Evolutionary conservation across 306 rosid genomes (phyloP).

Genomic region (Luffa acutangula): DNA sequence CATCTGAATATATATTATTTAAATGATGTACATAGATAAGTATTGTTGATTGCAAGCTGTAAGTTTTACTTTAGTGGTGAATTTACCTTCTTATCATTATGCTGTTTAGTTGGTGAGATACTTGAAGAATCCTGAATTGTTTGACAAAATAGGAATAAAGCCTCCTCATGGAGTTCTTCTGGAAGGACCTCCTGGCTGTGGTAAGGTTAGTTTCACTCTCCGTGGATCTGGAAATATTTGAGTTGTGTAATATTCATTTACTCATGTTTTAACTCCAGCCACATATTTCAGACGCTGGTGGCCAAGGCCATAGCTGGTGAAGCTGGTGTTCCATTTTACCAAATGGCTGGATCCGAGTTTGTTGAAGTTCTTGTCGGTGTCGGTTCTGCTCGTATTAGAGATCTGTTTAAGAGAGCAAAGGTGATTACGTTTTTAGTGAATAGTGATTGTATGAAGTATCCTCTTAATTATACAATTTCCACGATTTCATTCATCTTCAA

Average conservation of each 20-base stretch:
- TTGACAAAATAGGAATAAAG: slow-evolving; percentile 94
- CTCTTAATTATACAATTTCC: not conserved
- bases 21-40: not conserved
- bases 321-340: slow-evolving; percentile 99
- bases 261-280: slow-evolving; percentile 8
- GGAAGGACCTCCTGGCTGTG: slow-evolving; percentile 99
- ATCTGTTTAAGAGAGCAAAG: slow-evolving; percentile 96
- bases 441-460: not conserved
- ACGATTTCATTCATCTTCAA: not conserved
- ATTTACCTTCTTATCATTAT: slow-evolving; percentile 12
- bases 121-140: slow-evolving; percentile 90
- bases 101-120: slow-evolving; percentile 81
- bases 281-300: slow-evolving; percentile 75
- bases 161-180: slow-evolving; percentile 98
- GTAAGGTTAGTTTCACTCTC: slow-evolving; percentile 64
- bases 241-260: not conserved
- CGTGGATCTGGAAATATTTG: slow-evolving; percentile 11
- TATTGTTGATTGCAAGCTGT: not conserved
- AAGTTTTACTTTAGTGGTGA: not conserved
- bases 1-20: not conserved
- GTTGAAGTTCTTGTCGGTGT: slow-evolving; percentile 98
- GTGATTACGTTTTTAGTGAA: slow-evolving; percentile 17
- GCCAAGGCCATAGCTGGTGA: slow-evolving; percentile 99
- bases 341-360: slow-evolving; percentile 99
- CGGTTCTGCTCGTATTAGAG: slow-evolving; percentile 99